Conservation (phyloP, 1,284 basidiomycete genomes). For the Malassezia vespertilionis region DNA sequence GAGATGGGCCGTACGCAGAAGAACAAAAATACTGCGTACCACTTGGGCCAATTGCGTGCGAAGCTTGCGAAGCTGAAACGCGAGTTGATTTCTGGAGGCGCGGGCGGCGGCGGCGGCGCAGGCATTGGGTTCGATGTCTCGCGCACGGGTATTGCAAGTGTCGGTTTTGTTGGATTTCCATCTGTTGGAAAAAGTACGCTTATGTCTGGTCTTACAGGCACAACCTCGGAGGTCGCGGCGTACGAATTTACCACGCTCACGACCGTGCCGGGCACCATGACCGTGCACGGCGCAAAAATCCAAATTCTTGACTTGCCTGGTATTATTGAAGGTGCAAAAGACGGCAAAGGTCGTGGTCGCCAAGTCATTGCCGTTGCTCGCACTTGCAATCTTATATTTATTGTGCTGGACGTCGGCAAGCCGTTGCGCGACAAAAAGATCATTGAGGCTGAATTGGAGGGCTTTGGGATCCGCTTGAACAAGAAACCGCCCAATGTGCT, state of each 20-base stretch:
- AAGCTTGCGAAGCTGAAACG: slow-evolving; percentile 93
- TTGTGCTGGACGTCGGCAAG: slow-evolving; percentile 93
- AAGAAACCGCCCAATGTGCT: slow-evolving; percentile 82
- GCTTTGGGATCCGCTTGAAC: slow-evolving; percentile 91
- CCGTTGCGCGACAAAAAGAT: slow-evolving; percentile 83
- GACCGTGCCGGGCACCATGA: slow-evolving; percentile 88
- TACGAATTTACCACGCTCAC: slow-evolving; percentile 79
- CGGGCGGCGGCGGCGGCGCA: slow-evolving; percentile 70
- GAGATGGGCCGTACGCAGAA: slow-evolving; percentile 59
- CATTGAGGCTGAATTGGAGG: slow-evolving; percentile 84
- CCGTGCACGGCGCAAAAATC: slow-evolving; percentile 76
- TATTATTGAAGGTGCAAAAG: slow-evolving; percentile 98
- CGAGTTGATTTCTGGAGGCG: slow-evolving; percentile 74
- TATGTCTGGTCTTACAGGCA: slow-evolving; percentile 96
- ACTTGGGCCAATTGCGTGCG: slow-evolving; percentile 91
- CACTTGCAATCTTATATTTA: slow-evolving; percentile 97
- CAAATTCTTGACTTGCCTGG: slow-evolving; percentile 61
- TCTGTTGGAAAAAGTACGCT: slow-evolving; percentile 63
- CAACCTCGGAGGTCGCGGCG: slow-evolving; percentile 90
- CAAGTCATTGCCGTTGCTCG: slow-evolving; percentile 89
- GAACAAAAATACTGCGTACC: slow-evolving; percentile 72
- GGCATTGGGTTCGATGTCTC: slow-evolving; percentile 73
- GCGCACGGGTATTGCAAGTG: slow-evolving; percentile 84
- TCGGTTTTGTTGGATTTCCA: slow-evolving; percentile 56
- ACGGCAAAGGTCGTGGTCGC: slow-evolving; percentile 91